A percentile compares a stretch with the other conserved stretches of the same genome.
phyloP scores from a whole-genome alignment of 2,329 filamentous ascomycete species.

The Moelleriella libera region DNA sequence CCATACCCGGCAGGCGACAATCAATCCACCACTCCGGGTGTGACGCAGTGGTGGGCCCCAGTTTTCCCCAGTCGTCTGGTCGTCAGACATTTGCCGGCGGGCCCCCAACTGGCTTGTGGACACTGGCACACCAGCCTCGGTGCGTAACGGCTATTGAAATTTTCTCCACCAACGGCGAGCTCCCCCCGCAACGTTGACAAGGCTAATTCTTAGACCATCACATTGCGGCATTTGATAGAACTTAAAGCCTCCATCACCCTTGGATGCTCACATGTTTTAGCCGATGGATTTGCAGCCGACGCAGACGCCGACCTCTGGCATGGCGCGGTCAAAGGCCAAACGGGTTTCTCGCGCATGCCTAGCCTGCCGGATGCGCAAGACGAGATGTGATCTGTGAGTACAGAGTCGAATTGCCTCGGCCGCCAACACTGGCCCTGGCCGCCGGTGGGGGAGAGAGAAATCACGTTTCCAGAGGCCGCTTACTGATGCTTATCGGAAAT shows the following conservation, averaged over 20 bases:
- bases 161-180: slow-evolving; percentile 1
- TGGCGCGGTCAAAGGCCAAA: slow-evolving; percentile 10
- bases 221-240: slow-evolving; percentile 5
- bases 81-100: too few species aligned
- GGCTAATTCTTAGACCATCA: background rate
- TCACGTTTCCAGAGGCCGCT: background rate
- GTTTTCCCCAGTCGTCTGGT: background rate
- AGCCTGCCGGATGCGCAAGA: slow-evolving; percentile 17
- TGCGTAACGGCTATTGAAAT: slow-evolving; percentile 4
- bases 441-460: background rate
- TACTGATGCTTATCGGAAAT: slow-evolving; percentile 3
- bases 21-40: background rate
- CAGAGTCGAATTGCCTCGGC: background rate
- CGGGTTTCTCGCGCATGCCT: slow-evolving; percentile 17
- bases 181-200: slow-evolving; percentile 1
- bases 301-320: slow-evolving; percentile 7
- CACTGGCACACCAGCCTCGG: background rate
- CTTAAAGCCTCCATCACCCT: slow-evolving; percentile 3
- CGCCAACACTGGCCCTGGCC: background rate
- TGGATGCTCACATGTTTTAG: slow-evolving; percentile 1
- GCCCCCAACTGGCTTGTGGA: background rate
- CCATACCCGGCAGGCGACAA: background rate
- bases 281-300: slow-evolving; percentile 6
- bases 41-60: background rate
- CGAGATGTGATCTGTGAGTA: slow-evolving; percentile 17